phyloP scores from a whole-genome alignment of 2,329 filamentous ascomycete genomes.

The Sclerotinia minor region DNA sequence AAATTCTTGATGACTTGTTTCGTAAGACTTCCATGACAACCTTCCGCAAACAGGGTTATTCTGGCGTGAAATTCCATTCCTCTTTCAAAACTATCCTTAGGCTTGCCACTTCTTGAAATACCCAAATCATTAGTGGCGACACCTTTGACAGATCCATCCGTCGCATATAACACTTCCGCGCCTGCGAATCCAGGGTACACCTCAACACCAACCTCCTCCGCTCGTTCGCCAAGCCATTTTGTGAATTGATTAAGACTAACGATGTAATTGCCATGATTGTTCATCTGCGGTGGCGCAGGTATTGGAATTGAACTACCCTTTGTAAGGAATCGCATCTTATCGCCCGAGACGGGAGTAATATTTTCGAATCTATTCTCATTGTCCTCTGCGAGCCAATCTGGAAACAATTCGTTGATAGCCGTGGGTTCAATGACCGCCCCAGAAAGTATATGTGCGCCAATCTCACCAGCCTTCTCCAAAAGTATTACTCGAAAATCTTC shows the following conservation, averaged over 20 bases:
- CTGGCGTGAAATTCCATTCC: constrained; percentile 98
- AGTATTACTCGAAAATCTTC: constrained; percentile 93
- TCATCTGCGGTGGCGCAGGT: constrained; percentile 92
- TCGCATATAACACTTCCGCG: constrained; percentile 83
- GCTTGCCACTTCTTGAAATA: constrained; percentile 74
- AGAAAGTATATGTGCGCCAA: constrained; percentile 93
- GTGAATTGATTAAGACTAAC: constrained; percentile 92
- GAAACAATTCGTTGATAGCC: constrained; percentile 84
- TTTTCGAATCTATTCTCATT: constrained; percentile 87
- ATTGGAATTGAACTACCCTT: constrained; percentile 75
- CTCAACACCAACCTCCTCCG: constrained; percentile 95
- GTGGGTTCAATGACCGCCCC: constrained; percentile 92
- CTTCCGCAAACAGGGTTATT: constrained; percentile 89
- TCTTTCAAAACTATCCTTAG: constrained; percentile 88
- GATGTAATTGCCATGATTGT: constrained; percentile 97
- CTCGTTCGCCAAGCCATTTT: constrained; percentile 92
- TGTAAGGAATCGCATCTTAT: constrained; percentile 94
- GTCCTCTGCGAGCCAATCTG: constrained; percentile 86
- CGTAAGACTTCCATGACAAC: constrained; percentile 90
- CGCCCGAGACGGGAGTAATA: constrained; percentile 77
- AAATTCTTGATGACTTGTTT: constrained; percentile 96
- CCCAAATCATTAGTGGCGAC: constrained; percentile 96
- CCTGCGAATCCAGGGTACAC: constrained; percentile 95
- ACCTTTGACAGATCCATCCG: constrained; percentile 85
- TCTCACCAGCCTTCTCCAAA: constrained; percentile 90